Evolutionary conservation across 306 rosid species (phyloP).

Genomic region (Sicyos baderoa): DNA sequence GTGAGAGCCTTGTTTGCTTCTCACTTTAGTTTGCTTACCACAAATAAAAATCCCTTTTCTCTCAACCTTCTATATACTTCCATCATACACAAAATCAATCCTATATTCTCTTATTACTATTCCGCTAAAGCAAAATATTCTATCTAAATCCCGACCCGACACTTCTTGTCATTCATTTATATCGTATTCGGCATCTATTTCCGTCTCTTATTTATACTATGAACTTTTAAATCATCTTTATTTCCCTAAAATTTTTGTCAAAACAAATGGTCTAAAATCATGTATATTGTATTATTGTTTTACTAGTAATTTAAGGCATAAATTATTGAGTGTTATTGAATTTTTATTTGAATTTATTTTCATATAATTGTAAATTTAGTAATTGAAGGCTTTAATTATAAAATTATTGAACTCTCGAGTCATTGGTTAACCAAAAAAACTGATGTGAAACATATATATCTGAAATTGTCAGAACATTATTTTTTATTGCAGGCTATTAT

Average conservation of each 20-base stretch:
- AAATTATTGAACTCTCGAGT: too few species aligned
- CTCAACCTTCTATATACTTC: not conserved
- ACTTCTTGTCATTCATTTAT: not conserved
- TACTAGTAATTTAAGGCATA: too few species aligned
- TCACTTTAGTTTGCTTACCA: not conserved
- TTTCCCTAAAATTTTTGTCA: not conserved
- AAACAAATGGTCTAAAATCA: too few species aligned
- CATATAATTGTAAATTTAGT: too few species aligned
- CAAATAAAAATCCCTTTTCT: not conserved
- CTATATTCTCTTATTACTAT: conserved; percentile 5
- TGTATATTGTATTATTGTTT: too few species aligned
- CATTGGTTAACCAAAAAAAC: not conserved
- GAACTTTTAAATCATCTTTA: not conserved
- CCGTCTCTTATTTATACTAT: not conserved
- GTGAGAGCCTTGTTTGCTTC: not conserved
- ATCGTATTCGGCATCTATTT: not conserved
- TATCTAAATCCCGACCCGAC: not conserved
- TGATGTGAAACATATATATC: not conserved
- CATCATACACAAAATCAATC: not conserved
- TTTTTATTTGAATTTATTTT: too few species aligned
- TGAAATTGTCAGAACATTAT: conserved; percentile 6
- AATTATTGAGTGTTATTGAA: too few species aligned
- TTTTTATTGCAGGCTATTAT: conserved; percentile 7
- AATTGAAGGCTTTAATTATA: too few species aligned
- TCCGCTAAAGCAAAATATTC: not conserved